Evolutionary conservation across 2,329 filamentous ascomycete genomes (phyloP).

Genomic region (Penicillium psychrosexuale): DNA sequence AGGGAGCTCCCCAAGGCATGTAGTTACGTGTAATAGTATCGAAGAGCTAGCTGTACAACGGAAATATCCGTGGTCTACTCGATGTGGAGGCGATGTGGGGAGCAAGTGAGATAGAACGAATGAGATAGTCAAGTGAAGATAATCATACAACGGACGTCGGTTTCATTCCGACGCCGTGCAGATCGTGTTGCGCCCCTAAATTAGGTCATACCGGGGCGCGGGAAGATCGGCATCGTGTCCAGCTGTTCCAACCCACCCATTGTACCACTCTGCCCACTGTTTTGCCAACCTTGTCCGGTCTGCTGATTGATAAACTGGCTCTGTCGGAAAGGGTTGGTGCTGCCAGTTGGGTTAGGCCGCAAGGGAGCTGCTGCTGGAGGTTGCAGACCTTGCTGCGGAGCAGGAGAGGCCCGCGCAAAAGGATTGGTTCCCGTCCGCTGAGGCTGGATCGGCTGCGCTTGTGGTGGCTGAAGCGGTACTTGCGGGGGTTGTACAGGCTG

Average conservation of each 20-base stretch:
- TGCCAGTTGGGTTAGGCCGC: slow-evolving; percentile 75
- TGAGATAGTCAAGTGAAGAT: slow-evolving; percentile 3
- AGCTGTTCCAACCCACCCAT: slow-evolving; percentile 73
- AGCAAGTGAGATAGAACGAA: slow-evolving; percentile 5
- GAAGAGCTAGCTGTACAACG: background rate
- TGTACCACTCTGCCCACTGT: slow-evolving; percentile 67
- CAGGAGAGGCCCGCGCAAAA: slow-evolving; percentile 56
- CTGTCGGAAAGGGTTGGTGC: slow-evolving; percentile 92
- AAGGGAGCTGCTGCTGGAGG: slow-evolving; percentile 48
- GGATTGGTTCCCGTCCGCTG: slow-evolving; percentile 70
- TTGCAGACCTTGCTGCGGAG: slow-evolving; percentile 32
- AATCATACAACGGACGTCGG: slow-evolving; percentile 6
- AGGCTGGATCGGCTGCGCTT: slow-evolving; percentile 47
- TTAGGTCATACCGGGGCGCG: slow-evolving; percentile 61
- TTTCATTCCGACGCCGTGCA: slow-evolving; percentile 1
- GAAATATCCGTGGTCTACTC: background rate
- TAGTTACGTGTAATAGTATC: background rate
- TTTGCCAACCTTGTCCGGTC: slow-evolving; percentile 86
- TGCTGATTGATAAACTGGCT: slow-evolving; percentile 84
- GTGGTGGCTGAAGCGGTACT: slow-evolving; percentile 37
- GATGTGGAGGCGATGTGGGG: slow-evolving; percentile 3
- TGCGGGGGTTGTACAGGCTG: slow-evolving; percentile 28
- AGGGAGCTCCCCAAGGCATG: background rate
- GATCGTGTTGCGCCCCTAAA: background rate
- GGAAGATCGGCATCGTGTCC: slow-evolving; percentile 79